Evolutionary conservation across 176 grass and related monocot species (phyloP).

Genomic region (Panicum miliaceum): DNA sequence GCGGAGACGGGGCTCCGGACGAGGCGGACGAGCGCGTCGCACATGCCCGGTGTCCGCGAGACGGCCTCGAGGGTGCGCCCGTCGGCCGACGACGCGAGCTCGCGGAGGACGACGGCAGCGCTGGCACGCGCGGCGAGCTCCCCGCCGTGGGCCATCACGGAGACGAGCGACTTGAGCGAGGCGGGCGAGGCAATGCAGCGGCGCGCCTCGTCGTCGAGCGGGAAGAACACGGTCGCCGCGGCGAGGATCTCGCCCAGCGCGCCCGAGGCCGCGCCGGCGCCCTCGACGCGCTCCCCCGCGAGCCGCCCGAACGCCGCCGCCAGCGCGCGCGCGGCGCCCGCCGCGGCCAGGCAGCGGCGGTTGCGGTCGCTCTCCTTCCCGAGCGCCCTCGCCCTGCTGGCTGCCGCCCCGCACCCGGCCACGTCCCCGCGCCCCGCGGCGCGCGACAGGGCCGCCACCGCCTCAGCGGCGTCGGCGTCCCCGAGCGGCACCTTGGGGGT

Average conservation of each 20-base stretch:
- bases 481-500: slow-evolving; percentile 72
- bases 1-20: slow-evolving; percentile 57
- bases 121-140: slow-evolving; percentile 48
- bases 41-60: slow-evolving; percentile 22
- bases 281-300: slow-evolving; percentile 24
- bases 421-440: slow-evolving; percentile 51
- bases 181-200: slow-evolving; percentile 53
- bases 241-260: slow-evolving; percentile 59
- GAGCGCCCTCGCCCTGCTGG: slow-evolving; percentile 41
- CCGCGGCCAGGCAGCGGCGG: slow-evolving; percentile 39
- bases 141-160: slow-evolving; percentile 43
- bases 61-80: slow-evolving; percentile 41
- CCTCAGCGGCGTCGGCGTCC: slow-evolving; percentile 41
- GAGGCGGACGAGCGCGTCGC: slow-evolving; percentile 50
- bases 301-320: slow-evolving; percentile 48
- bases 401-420: slow-evolving; percentile 19
- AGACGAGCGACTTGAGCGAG: slow-evolving; percentile 56
- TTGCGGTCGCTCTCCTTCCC: slow-evolving; percentile 81
- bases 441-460: slow-evolving; percentile 25
- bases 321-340: slow-evolving; percentile 40
- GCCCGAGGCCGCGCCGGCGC: not conserved
- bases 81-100: slow-evolving; percentile 57
- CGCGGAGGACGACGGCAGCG: slow-evolving; percentile 61
- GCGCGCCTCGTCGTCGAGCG: slow-evolving; percentile 57
- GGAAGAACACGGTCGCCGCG: slow-evolving; percentile 56